Evolutionary conservation across 2,329 filamentous ascomycete genomes (phyloP), one percentile per base, ranked within the genome.

Genomic region (Alternaria rosae): DNA sequence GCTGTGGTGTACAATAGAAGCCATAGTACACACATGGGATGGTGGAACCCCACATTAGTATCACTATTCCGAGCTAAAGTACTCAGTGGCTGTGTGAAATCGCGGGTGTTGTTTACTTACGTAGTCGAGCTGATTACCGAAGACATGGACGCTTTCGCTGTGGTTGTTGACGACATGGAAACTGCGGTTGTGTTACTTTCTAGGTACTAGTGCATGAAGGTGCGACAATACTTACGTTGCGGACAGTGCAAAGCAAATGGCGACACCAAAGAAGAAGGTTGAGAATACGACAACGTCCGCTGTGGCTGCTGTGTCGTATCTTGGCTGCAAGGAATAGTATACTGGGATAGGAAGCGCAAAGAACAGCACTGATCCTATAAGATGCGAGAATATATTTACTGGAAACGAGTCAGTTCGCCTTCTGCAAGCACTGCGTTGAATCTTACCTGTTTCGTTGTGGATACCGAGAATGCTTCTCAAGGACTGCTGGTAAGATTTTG

Each of bases 201-300:
- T 9, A 5, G 9, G n/a, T 12, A 5, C 3, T 25, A 8, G 7
- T 12, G 11, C 3, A 8, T 13, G 9, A 26, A 8, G 8, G 32
- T 5, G 21, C 3, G 41, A 20, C 6, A 6, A 11, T 12, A 20
- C 44, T 15, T 50, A 57, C 54, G 17, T 50, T 21, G 44, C 54
- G 4, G 54, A 57, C 2, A 50, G 44, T 23, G 44, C 32, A 28
- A 57, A 57, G 6, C 54, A 57, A 0, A 50, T 57, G 6, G 5
- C 54, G 44, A 57, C 54, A 15, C 54, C 54, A 2, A 57, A 15
- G 32, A 57, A 57, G 44, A 57, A 57, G 7, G 54, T 50, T 4
- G 32, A 43, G 44, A 43, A 57, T 1, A 57, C 54, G 1, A 50
- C 6, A 1, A 42, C 2, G 30, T 50, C 54, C 3, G 54, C 9